Evolutionary conservation across 2,329 filamentous ascomycete species (phyloP), one percentile per base, ranked within the genome.

Genomic region (Phaeosphaeria sp.): DNA sequence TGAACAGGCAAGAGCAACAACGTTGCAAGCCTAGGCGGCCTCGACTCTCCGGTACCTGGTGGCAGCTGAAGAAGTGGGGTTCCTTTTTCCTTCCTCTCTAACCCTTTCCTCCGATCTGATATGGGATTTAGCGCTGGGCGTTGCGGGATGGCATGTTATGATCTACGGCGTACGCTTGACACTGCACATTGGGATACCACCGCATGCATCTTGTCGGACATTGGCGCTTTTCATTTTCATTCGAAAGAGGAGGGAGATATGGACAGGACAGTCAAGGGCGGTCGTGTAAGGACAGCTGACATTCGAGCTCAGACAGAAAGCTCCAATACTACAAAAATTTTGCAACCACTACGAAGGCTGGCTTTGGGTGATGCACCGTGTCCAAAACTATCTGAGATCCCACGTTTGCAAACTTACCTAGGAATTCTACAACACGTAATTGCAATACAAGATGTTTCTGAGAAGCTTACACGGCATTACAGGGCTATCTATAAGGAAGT

Each of bases 81-180:
- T 46, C 25, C 36, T 52, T 48, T 51, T 48, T 55, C 46, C 7
- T 52, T 51, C 17, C 9, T 50, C 50, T 55, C 46, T 54, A 47
- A 46, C 25, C 54, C 54, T 52, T 50, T 50, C 54, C 46, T 58
- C 42, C 62, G 48, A 55, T 59, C 52, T 60, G 43, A 59, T 53
- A 25, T 59, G 56, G 56, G 53, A 59, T 60, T 66, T 68, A 66
- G 64, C 65, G 58, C 52, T 55, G 41, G 65, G 64, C 60, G 67
- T 69, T 56, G 49, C 48, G 54, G 21, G 43, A 42, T 25, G 46
- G 58, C 60, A 18, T 60, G 56, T 51, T 65, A 59, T 59, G 57
- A 39, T 41, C 46, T 56, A 54, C 43, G 59, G 62, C 59, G 62
- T 52, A 62, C 30, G 22, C 41, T 21, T 33, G 50, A 48, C 48